Base-by-base conservation (phyloP, 371 early-diverging fungal genomes). In the Mucor lusitanicus region DNA sequence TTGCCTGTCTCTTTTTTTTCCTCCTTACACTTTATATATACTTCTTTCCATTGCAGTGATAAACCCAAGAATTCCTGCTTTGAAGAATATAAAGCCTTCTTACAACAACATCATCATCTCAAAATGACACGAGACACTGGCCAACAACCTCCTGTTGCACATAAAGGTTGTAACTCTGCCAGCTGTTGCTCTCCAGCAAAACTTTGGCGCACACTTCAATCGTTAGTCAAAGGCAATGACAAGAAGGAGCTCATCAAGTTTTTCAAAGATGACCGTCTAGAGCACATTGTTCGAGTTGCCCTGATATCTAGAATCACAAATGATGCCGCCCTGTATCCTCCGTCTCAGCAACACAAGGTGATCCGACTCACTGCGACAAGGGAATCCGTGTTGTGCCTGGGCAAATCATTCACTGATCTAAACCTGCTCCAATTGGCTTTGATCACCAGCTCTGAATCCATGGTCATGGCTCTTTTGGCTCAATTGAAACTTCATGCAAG, bases 161-260 rank as follows among this genome's bases (percentile, higher is more conserved):
- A 73, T 37, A 69, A 73, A 70, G 70, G 70, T 35, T 73, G 74
- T 42, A 73, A 63, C 23, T 69, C 74, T 13, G 19, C 61, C n/a
- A 70, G 56, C 19, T 73, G 74, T 50, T 73, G 74, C 25, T 73
- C 74, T 19, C 74, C 74, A 62, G 66, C 74, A 33, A 66, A 59
- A 33, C 35, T 73, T 30, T 73, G 74, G 74, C 74, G 74, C 25
- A 70, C 67, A 3, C 61, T 73, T 7, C 74, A 70, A 40, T 64
- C 67, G 7, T 25, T 73, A 8, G 66, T 73, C 63, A 72, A 69
- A 42, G 48, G 40, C 1, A 53, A 73, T 48, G 21, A 70, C 23
- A 46, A 35, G 13, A 59, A 61, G 30, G 71, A 48, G 3, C 57
- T 75, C 3, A 25, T 70, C 7, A 23, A 40, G 11, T 69, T 68